These are phyloP conservation scores for Agaricus subrufescens DNA, from an alignment of 768 basidiomycete species.

Conservation along the genomic window DNA sequence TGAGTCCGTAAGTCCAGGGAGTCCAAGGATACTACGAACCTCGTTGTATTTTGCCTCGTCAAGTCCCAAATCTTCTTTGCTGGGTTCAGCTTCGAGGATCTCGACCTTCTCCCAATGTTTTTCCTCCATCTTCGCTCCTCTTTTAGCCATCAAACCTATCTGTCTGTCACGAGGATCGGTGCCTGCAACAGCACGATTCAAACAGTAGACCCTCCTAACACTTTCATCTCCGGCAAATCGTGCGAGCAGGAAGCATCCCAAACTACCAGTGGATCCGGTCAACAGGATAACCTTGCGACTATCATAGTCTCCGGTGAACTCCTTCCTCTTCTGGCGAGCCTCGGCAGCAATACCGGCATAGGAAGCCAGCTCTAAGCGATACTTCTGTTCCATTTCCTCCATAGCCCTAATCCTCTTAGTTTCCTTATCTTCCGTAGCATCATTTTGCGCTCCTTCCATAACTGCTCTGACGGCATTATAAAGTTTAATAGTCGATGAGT, in stretches of 20 bases:
- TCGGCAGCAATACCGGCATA: conserved; percentile 8
- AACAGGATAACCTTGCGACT: conserved; percentile 23
- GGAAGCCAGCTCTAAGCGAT: conserved; percentile 12
- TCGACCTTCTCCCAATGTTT: conserved; percentile 25
- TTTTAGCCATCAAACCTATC: conserved; percentile 23
- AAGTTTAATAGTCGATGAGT: conserved; percentile 24
- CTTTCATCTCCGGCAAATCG: conserved; percentile 17
- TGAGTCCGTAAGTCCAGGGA: background rate
- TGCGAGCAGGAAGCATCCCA: conserved; percentile 31
- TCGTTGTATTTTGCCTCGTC: conserved; percentile 18
- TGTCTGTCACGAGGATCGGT: conserved; percentile 20
- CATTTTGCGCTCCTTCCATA: conserved; percentile 14
- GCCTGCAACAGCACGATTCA: conserved; percentile 22
- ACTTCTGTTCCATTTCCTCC: conserved; percentile 25
- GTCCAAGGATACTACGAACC: conserved; percentile 12
- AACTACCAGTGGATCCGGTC: conserved; percentile 36
- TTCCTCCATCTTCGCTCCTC: conserved; percentile 20
- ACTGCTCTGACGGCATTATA: conserved; percentile 16
- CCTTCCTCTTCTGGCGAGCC: conserved; percentile 3
- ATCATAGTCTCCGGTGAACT: background rate
- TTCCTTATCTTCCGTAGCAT: conserved; percentile 13
- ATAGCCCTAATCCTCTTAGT: conserved; percentile 15
- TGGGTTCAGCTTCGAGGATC: conserved; percentile 22
- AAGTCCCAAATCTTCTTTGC: conserved; percentile 21
- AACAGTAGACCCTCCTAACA: conserved; percentile 26